Percentiles rank a stretch among this genome's conserved stretches.
These are phyloP conservation scores for Citrullus colocynthis DNA, from an alignment of 306 rosid genomes.

Conservation along the genomic window DNA sequence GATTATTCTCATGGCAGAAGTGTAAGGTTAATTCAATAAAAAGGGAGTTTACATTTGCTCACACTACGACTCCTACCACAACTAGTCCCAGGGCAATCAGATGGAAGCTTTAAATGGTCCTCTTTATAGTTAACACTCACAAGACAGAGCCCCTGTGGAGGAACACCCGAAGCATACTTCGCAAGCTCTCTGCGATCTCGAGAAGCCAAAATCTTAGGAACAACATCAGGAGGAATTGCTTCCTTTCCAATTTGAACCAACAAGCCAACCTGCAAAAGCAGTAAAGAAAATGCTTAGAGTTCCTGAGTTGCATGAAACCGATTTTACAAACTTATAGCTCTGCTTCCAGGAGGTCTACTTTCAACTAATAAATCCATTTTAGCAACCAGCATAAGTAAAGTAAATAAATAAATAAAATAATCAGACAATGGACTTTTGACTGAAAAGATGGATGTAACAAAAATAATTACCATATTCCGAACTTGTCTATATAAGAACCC, in stretches of 20 bases:
- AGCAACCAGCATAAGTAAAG: neutral
- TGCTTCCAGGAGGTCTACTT: neutral
- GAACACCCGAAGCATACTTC: slow-evolving; percentile 40
- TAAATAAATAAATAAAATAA: neutral
- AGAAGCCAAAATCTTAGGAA: slow-evolving; percentile 53
- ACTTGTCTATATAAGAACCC: slow-evolving; percentile 95
- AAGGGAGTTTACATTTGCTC: slow-evolving; percentile 75
- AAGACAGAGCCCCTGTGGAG: slow-evolving; percentile 91
- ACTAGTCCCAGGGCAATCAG: slow-evolving; percentile 46
- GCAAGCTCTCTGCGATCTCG: slow-evolving; percentile 85
- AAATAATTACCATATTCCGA: slow-evolving; percentile 64
- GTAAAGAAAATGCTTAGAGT: neutral
- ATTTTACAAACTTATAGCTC: neutral
- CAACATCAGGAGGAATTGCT: slow-evolving; percentile 64
- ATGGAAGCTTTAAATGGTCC: slow-evolving; percentile 60
- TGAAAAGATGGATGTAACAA: neutral
- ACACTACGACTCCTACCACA: slow-evolving; percentile 57
- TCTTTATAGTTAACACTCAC: slow-evolving; percentile 49
- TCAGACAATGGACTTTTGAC: neutral
- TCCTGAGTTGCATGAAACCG: neutral
- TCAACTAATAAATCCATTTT: neutral
- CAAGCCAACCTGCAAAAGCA: slow-evolving; percentile 53
- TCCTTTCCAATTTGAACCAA: slow-evolving; percentile 80
- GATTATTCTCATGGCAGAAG: neutral
- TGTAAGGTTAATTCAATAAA: slow-evolving; percentile 17